Base-by-base conservation (phyloP, 2,329 filamentous ascomycete species). In the Akanthomyces uredinophilus region DNA sequence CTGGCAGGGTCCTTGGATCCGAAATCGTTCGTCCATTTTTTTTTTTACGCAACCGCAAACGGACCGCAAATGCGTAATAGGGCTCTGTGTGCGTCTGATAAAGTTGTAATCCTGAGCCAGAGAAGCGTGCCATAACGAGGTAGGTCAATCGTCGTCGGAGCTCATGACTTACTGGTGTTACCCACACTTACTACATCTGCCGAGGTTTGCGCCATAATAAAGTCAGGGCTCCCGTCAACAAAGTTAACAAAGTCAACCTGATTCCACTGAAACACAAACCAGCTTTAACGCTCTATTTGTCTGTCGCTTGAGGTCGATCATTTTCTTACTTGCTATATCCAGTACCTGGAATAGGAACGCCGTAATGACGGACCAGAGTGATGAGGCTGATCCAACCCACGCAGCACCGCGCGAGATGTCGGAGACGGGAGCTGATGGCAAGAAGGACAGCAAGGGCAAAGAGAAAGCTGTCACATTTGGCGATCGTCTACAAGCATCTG, bases 401-500 rank as follows among this genome's bases (percentile, higher is more conserved):
- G 14, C 8, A 51, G 22, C 56, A 35, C 24, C 35, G 10, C 14
- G 11, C 4, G 37, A 51, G 8, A 35, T 6, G 7, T 4, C 24
- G 3, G n/a, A 29, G 35, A 10, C 24, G 46, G 16, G 35, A 24
- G 32, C 27, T 18, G 24, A 41, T 4, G 46, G 22, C 10, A 41
- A 22, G n/a, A 39, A 37, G 24, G 20, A 20, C 18, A 29, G 39
- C 49, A 49, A 63, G 54, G 65, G 65, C 24, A 66, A 68, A 46
- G 62, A 39, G 27, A 61, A 59, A 32, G 66, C 60, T 6, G 47
- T 37, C 11, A 66, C 67, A 22, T 44, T 72, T 11, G 44, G 63
- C 37, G 66, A 66, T 32, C 69, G 71, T 10, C 64, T 73, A 18
- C 68, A 68, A 52, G 67, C 69, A 62, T 73, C 71, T 20, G 66